Evolutionary conservation across 371 early-diverging fungal genomes (phyloP), one percentile per base, ranked within the genome.

Genomic region (Apophysomyces trapeziformis): DNA sequence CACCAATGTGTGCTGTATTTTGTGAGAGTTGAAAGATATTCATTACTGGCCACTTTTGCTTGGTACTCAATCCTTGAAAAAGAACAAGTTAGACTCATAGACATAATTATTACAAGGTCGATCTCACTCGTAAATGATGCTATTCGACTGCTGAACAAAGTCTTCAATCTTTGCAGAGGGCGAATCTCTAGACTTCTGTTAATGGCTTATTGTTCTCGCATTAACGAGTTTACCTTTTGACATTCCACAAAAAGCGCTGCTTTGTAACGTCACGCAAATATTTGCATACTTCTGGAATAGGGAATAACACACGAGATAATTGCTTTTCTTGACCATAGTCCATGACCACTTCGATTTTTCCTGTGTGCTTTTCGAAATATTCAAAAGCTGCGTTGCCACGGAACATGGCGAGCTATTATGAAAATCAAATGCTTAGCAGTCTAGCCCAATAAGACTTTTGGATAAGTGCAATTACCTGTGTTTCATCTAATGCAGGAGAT

Each of bases 321-420:
- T 82, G 74, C 50, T 83, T 80, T 61, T 71, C 75, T 56, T 63
- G 79, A 43, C 65, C 69, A 50, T 65, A 76, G 67, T 72, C 80
- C 87, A 68, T 83, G 16, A 87, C 50, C 14, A 87, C 80, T 63
- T 87, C 87, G 39, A 87, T 87, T 32, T 82, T 78, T 9, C 87
- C 87, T 0, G 83, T 84, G 59, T 83, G 73, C n/a, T 62, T 70
- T 61, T 82, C 76, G 61, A 85, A 81, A 37, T 73, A 78, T 9
- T 71, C 65, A 61, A 82, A 84, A 1, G 82, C 80, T 8, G 59
- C 45, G 47, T 73, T 75, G 38, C 71, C 69, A 21, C 74, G 66
- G 58, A 83, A 71, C 54, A 75, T 47, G 1, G 61, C 38, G 11
- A 36, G 67, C 68, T 62, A 32, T 46, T 50, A 26, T 26, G 1